Base-by-base conservation (phyloP, 768 basidiomycete genomes). In the Hortiboletus campestris region DNA sequence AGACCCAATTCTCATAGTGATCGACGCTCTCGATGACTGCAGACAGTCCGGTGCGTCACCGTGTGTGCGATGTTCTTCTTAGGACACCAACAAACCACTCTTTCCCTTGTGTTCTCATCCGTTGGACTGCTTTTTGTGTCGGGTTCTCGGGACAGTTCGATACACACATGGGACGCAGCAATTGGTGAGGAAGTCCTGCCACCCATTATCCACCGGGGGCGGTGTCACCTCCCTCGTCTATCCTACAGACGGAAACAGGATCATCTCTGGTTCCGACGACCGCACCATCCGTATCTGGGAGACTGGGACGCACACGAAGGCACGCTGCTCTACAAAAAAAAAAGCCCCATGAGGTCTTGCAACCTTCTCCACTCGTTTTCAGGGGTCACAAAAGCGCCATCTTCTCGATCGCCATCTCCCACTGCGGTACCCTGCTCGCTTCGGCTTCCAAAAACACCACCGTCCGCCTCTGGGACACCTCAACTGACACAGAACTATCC, bases 21-120 rank as follows among this genome's bases (percentile, higher is more conserved):
- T 74, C 48, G 73, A 74, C 31, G 71, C 70, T 4, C 60, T 74
- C 2, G 74, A 74, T 40, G 74, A 74, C 53, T 75, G 73, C 22
- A 59, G 57, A 14, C 59, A 61, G 17, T 60, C 64, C 4, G 20
- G 39, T 6, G 52, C 60, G n/a, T n/a, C n/a, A n/a, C n/a, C n/a
- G n/a, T n/a, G n/a, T n/a, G n/a, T n/a, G n/a, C n/a, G n/a, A n/a
- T n/a, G n/a, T n/a, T n/a, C n/a, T n/a, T n/a, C n/a, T n/a, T n/a
- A 25, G 69, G 63, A 36, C 69, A 71, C 12, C 35, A 49, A 38
- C 71, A 69, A 45, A 36, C 62, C 2, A 19, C 72, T 29, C 63
- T 70, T n/a, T 43, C 67, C 4, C 60, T 72, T 12, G 63, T 65
- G 0, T 72, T 69, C 53, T 73, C 72, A 0, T 69, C 71, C 0